Base-by-base conservation (phyloP, 805 yeast species). In the Ogataea sp. region DNA sequence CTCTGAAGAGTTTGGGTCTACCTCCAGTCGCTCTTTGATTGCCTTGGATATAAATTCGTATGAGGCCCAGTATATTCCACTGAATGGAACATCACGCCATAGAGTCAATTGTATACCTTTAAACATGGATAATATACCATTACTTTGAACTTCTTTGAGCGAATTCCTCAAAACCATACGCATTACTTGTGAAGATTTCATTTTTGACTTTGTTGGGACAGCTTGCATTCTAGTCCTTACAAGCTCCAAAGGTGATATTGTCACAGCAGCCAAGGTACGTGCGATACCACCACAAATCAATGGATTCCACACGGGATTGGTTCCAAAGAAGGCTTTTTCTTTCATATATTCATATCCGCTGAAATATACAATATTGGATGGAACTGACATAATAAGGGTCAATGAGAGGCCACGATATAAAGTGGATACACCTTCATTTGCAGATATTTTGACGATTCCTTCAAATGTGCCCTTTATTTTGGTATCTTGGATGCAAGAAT, bases 51-150 rank as follows among this genome's bases (percentile, higher is more conserved):
- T 55, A 43, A 56, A 68, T 52, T 89, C 97, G 51, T 89, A 87
- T 5, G 82, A 72, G 10, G 86, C 75, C 98, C 98, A 93, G 60
- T 93, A 93, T 2, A 90, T 79, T 1, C 95, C 97, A 45, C 94
- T 82, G 57, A 93, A 93, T 1, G 98, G 98, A 0, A 90, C 97
- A 58, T 93, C 98, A 60, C 98, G 71, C 96, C 96, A 90, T 14
- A 93, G 68, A 0, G 98, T 93, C 30, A 93, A 70, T 31, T 83
- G 78, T 18, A 93, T 64, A 0, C 98, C 98, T 40, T 81, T 80
- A 69, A 88, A 93, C 16, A 93, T 58, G 0, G 87, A 71, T 2
- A 62, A 58, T 2, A 73, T 43, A 0, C 98, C 98, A 13, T 69
- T 67, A 1, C 54, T 43, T 29, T 62, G 56, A 5, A 86, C 62